phyloP scores from a whole-genome alignment of 179 eudicot species.

The Beta corolliflora region DNA sequence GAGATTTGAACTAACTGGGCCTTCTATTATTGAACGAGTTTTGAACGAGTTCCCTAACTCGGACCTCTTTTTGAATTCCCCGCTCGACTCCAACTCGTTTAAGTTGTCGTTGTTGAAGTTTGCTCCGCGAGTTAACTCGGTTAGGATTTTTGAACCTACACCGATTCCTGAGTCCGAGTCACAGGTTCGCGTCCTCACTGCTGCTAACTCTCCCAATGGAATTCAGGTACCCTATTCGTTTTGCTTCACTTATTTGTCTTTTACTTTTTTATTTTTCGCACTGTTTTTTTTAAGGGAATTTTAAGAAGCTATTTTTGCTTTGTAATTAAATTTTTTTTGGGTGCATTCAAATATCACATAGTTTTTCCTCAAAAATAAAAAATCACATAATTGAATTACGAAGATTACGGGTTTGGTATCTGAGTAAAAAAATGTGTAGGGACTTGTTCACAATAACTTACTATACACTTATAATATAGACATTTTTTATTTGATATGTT shows the following conservation, averaged over 20 bases:
- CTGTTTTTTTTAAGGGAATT: no score
- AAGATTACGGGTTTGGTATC: no score
- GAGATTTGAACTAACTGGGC: conserved; percentile 83
- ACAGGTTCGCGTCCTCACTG: conserved; percentile 63
- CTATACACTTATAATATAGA: no score
- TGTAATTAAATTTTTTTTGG: no score
- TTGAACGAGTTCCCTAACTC: conserved; percentile 52
- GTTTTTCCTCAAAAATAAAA: no score
- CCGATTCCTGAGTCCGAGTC: conserved; percentile 56
- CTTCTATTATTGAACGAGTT: conserved; percentile 64
- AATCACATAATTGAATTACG: no score
- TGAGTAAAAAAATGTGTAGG: no score
- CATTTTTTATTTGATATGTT: no score
- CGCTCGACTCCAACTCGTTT: conserved; percentile 58
- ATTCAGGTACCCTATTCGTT: conserved; percentile 53
- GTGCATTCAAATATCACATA: no score
- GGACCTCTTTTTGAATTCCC: conserved; percentile 74
- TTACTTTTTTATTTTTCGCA: no score
- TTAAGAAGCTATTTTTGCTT: no score
- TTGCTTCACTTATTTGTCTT: neutral
- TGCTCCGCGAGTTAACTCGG: conserved; percentile 51
- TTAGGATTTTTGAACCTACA: conserved; percentile 54
- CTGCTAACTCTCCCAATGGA: conserved; percentile 80
- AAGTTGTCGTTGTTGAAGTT: conserved; percentile 54
- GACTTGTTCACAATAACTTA: no score